Conservation (phyloP, 805 yeast species). For the Danielia reshetovae region DNA sequence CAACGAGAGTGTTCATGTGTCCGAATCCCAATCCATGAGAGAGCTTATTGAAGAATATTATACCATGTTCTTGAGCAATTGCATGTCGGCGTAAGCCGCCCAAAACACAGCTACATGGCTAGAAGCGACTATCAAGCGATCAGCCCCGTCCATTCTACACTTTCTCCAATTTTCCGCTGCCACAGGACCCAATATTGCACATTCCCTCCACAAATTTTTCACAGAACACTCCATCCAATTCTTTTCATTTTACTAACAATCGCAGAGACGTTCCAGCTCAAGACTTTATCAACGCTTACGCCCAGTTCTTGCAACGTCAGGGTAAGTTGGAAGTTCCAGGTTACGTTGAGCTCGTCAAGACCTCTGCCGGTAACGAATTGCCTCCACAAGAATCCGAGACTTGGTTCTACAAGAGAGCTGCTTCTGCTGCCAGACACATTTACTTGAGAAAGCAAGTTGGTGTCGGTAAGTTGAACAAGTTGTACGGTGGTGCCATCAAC, state of each 20-base stretch:
- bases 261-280: conserved; percentile 99
- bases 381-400: conserved; percentile 99
- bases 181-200: no score
- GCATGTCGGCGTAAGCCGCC: no score
- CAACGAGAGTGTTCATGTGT: no score
- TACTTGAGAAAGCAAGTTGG: conserved; percentile 99
- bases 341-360: conserved; percentile 99
- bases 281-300: conserved; percentile 99
- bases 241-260: conserved; percentile 39
- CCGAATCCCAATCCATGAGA: no score
- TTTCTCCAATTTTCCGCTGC: no score
- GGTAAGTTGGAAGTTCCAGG: conserved; percentile 99
- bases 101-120: no score
- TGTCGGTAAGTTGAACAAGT: conserved; percentile 98
- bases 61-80: no score
- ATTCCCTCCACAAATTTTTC: no score
- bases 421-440: conserved; percentile 99
- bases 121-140: no score
- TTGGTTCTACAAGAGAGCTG: conserved; percentile 99
- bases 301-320: conserved; percentile 99
- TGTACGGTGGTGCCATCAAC: conserved; percentile 99
- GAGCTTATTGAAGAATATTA: no score
- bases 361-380: conserved; percentile 97
- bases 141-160: no score
- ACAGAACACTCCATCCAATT: no score